Evolutionary conservation across 1,139 yeast genomes (phyloP), one percentile per base, ranked within the genome.

Genomic region (Waltiozyma sp.): DNA sequence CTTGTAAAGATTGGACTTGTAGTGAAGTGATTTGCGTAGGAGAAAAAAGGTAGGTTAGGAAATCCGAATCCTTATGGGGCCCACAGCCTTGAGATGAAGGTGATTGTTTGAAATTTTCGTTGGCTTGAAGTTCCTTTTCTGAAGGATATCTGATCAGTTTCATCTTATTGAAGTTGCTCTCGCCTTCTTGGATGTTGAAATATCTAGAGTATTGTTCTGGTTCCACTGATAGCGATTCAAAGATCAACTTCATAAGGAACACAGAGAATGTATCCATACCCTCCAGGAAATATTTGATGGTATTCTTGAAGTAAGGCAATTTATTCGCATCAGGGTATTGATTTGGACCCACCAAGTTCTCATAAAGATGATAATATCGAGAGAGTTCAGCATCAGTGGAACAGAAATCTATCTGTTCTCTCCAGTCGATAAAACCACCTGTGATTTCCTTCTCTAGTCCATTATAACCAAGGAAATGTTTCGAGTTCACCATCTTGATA

Each of bases 61-160:
- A 64, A 44, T 75, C 81, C 5, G 76, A 68, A 52, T 80, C 86
- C 48, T 80, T 70, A 52, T 77, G 84, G 0, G 83, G 77, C 1
- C 83, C 84, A 37, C 70, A 73, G 1, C 82, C 81, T 54, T 76
- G 81, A 34, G 64, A 64, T 3, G 35, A 63, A 5, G 37, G 36
- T 19, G 39, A 9, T 21, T 34, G 33, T n/a, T 34, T 36, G 21
- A 7, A 13, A 7, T 9, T 36, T 4, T 11, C n/a, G 4, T 18
- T 7, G 3, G 14, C n/a, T 14, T 40, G 19, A 10, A 43, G 26
- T 1, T 7, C 2, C 3, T 28, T 15, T 15, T 34, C 39, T 16
- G 47, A 34, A 1, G 75, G 75, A 50, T 72, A 72, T 2, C 73
- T 68, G 19, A 72, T 61, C 13, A 72, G 53, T 50, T 72, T 72